These are phyloP conservation scores for Podila epicladia DNA, from an alignment of 192 early-diverging fungal genomes.

Conservation along the genomic window DNA sequence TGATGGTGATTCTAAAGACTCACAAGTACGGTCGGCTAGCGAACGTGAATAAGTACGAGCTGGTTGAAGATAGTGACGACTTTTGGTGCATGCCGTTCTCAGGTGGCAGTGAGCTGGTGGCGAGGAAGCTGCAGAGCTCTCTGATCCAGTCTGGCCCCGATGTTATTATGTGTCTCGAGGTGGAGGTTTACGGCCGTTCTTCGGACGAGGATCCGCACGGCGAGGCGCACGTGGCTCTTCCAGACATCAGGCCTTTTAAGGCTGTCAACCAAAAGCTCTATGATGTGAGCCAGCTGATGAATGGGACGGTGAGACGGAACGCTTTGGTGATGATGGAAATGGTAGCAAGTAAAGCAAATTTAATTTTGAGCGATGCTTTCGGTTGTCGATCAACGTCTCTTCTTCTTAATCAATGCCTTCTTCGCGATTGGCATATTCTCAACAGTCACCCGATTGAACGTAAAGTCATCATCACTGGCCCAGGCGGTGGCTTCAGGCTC, in stretches of 20 bases:
- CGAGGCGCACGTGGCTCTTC: neutral
- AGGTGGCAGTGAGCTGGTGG: neutral
- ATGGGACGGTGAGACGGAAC: slow-evolving; percentile 22
- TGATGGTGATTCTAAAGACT: neutral
- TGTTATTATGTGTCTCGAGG: slow-evolving; percentile 7
- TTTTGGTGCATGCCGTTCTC: neutral
- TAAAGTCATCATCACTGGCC: too few relatives aligned
- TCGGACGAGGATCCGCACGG: slow-evolving; percentile 11
- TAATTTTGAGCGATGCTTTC: too few relatives aligned
- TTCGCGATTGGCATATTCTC: too few relatives aligned
- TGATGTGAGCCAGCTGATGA: slow-evolving; percentile 1
- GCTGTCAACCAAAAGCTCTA: slow-evolving; percentile 5
- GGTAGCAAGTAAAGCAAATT: too few relatives aligned
- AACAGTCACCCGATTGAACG: too few relatives aligned
- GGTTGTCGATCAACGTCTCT: too few relatives aligned
- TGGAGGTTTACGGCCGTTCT: slow-evolving; percentile 9
- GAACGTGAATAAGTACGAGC: neutral
- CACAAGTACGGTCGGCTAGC: neutral
- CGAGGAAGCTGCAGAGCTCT: slow-evolving; percentile 1
- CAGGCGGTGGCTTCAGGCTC: too few relatives aligned
- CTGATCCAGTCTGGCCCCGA: slow-evolving; percentile 1
- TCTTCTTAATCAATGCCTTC: too few relatives aligned
- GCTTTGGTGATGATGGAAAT: slow-evolving; percentile 11
- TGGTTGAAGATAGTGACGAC: neutral
- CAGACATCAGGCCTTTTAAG: slow-evolving; percentile 10